These are phyloP conservation scores for Diaporthe ampelina DNA, from an alignment of 2,329 filamentous ascomycete genomes.

Conservation along the genomic window DNA sequence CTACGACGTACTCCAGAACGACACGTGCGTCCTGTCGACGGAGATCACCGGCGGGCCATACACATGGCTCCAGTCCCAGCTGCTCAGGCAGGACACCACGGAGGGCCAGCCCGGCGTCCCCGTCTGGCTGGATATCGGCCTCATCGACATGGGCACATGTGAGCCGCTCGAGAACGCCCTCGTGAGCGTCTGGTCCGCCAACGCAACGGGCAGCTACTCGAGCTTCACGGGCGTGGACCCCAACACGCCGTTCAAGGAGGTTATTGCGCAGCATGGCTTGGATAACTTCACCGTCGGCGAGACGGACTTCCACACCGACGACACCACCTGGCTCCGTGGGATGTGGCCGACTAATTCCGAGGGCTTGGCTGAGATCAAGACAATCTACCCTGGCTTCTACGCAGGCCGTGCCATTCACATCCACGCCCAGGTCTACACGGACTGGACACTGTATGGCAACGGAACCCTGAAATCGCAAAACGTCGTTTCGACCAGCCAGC, in stretches of 20 bases:
- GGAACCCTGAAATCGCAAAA: conserved; percentile 16
- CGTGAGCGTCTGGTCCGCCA: conserved; percentile 34
- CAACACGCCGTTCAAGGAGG: neutral
- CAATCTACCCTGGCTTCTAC: conserved; percentile 33
- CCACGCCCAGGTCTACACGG: conserved; percentile 30
- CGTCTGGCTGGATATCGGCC: conserved; percentile 29
- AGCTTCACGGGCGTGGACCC: conserved; percentile 20
- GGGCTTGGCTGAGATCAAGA: conserved; percentile 34
- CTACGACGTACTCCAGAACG: conserved; percentile 35
- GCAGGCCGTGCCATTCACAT: conserved; percentile 25
- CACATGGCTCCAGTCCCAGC: conserved; percentile 28
- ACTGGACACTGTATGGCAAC: conserved; percentile 23
- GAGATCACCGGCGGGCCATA: conserved; percentile 33
- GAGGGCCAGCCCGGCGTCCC: conserved; percentile 34
- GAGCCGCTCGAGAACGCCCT: conserved; percentile 33
- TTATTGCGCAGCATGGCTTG: too few relatives aligned
- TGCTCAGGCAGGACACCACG: conserved; percentile 26
- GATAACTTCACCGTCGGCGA: too few relatives aligned
- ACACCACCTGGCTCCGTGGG: conserved; percentile 11
- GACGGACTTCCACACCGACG: too few relatives aligned
- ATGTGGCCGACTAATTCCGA: conserved; percentile 28
- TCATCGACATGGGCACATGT: conserved; percentile 35
- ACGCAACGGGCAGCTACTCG: conserved; percentile 28
- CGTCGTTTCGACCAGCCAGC: conserved; percentile 11
- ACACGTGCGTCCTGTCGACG: conserved; percentile 33